Base-by-base conservation (phyloP, 768 basidiomycete species). In the Cyclocybe cylindracea region DNA sequence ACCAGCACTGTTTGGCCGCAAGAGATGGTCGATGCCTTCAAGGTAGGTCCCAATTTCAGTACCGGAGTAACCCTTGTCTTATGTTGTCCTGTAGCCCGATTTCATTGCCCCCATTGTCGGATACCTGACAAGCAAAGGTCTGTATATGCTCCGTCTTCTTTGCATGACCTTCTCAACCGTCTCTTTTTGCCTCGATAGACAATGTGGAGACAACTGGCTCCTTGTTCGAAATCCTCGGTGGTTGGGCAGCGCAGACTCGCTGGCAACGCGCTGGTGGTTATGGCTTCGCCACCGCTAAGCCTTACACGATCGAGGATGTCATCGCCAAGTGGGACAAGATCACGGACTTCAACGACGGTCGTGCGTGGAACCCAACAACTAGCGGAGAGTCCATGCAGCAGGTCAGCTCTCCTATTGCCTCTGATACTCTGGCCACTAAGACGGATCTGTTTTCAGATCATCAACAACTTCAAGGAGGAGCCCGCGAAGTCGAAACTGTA, bases 21-120 rank as follows among this genome's bases (percentile, higher is more conserved):
- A 65, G 91, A 90, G 61, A 86, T 89, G 86, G 84, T 94, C 9
- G 87, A 95, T 50, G 88, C 89, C 18, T 90, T 94, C 78, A 94
- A 94, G 78, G 89, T 86, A 38, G 36, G 60, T 56, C 31, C 1
- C 9, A 46, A 5, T n/a, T 45, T 35, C n/a, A 3, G n/a, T 18
- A 34, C 33, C n/a, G 33, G 37, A 16, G n/a, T 1, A 10, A 34
- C 34, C 47, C 19, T 44, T 19, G 5, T 43, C 34, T 35, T 19
- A 35, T 47, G 36, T 24, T 34, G 19, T 37, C 18, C 50, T 55
- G 2, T 60, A 90, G 85, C 94, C 96, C 38, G 93, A 97, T 61
- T 96, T 78, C 62, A 84, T 98, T 46, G 93, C 96, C 2, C 96
- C 97, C 8, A 65, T 98, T 40, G 94, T 97, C 24, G 95, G 94